Conservation (phyloP, 106 monocot genomes). For the Dendrobium officinale region DNA sequence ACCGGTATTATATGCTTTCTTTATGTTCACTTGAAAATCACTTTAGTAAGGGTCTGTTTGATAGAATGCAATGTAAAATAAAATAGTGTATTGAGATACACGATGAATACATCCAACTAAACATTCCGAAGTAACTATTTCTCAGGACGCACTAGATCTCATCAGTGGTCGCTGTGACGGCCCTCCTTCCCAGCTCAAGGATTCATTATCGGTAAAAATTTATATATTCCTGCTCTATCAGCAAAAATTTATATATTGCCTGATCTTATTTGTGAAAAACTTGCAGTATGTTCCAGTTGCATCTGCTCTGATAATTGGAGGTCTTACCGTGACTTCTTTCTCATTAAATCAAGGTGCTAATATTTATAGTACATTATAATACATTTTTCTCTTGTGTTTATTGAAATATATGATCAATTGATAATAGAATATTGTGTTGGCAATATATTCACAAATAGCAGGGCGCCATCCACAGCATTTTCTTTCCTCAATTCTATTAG, state of each 20-base stretch:
- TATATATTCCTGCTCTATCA: background rate
- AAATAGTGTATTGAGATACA: too few relatives aligned
- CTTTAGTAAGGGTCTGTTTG: background rate
- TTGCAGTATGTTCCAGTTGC: constrained; percentile 88
- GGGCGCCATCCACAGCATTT: constrained; percentile 50
- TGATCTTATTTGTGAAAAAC: background rate
- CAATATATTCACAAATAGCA: constrained; percentile 12
- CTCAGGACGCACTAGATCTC: constrained; percentile 87
- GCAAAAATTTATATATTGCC: too few relatives aligned
- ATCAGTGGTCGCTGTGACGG: constrained; percentile 62
- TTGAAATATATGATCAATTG: background rate
- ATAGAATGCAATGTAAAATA: too few relatives aligned
- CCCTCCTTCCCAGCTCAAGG: constrained; percentile 70
- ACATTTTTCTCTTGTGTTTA: background rate
- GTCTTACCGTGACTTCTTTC: constrained; percentile 67
- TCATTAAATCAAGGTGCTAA: constrained; percentile 68
- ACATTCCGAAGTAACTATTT: background rate
- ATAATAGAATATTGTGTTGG: background rate
- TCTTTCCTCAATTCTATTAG: constrained; percentile 68
- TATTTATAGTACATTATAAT: too few relatives aligned
- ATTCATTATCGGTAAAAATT: constrained; percentile 56
- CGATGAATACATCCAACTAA: too few relatives aligned
- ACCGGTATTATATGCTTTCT: constrained; percentile 37
- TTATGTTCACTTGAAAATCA: background rate
- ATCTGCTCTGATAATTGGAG: constrained; percentile 73